These are phyloP conservation scores for Prunus armeniaca DNA, from an alignment of 306 rosid genomes.

Conservation along the genomic window DNA sequence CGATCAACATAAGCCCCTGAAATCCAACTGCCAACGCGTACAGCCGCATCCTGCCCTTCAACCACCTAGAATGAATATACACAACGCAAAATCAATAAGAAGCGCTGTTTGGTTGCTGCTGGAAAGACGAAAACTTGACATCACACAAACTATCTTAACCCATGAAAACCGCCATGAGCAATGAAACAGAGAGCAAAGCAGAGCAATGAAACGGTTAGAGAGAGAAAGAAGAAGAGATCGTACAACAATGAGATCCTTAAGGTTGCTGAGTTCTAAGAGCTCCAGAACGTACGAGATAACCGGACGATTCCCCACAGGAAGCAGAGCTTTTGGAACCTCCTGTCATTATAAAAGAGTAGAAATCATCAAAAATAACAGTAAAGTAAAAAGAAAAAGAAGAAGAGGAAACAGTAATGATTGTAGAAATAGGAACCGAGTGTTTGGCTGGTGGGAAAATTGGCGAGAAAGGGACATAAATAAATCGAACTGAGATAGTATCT, in stretches of 20 bases:
- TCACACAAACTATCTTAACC: neutral
- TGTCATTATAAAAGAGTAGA: conserved; percentile 22
- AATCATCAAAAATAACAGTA: neutral
- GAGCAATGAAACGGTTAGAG: neutral
- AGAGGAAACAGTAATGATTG: too few species aligned
- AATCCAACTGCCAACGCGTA: conserved; percentile 74
- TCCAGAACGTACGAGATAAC: conserved; percentile 86
- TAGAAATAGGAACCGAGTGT: neutral
- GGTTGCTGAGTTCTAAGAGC: conserved; percentile 76
- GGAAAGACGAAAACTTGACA: neutral
- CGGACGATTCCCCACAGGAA: conserved; percentile 91
- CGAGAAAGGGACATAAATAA: neutral
- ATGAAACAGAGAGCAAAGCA: conserved; percentile 2
- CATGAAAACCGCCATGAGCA: neutral
- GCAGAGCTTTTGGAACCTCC: conserved; percentile 92
- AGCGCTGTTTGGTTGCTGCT: neutral
- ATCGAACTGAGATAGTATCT: neutral
- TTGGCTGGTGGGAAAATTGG: conserved; percentile 4
- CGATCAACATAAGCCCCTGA: conserved; percentile 86
- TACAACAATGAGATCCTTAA: conserved; percentile 92
- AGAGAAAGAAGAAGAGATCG: conserved; percentile 9
- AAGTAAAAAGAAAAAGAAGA: neutral
- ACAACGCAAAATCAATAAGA: neutral
- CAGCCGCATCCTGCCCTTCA: conserved; percentile 83
- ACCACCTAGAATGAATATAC: conserved; percentile 55